phyloP scores from a whole-genome alignment of 2,329 filamentous ascomycete species.

The Fusarium sp. region DNA sequence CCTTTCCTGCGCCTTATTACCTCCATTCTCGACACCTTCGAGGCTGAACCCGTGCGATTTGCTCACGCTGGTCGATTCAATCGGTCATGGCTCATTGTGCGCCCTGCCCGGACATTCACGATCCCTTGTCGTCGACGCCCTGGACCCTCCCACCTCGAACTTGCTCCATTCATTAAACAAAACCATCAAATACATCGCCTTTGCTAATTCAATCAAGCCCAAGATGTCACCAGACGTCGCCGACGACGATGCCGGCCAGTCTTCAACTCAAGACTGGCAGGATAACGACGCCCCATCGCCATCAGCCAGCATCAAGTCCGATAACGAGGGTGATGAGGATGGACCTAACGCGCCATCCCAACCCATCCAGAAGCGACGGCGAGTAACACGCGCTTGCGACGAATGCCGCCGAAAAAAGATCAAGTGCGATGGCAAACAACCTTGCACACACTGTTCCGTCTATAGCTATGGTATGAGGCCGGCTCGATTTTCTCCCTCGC shows the following conservation, averaged over 20 bases:
- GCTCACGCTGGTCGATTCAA: slow-evolving; percentile 11
- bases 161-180: slow-evolving; percentile 13
- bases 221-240: slow-evolving; percentile 55
- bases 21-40: neutral
- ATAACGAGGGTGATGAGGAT: slow-evolving; percentile 56
- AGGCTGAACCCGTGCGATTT: neutral
- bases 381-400: slow-evolving; percentile 85
- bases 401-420: slow-evolving; percentile 89
- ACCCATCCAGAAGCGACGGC: slow-evolving; percentile 80
- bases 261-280: slow-evolving; percentile 52
- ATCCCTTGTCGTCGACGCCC: slow-evolving; percentile 21
- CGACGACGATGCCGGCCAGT: slow-evolving; percentile 56
- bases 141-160: slow-evolving; percentile 15
- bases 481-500: neutral
- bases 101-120: slow-evolving; percentile 16
- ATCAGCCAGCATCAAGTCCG: slow-evolving; percentile 58
- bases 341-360: slow-evolving; percentile 55
- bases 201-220: slow-evolving; percentile 42
- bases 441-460: slow-evolving; percentile 95
- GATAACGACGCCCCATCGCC: slow-evolving; percentile 53
- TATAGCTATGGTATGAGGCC: slow-evolving; percentile 88
- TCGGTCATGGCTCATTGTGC: slow-evolving; percentile 12
- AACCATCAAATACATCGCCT: slow-evolving; percentile 15
- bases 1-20: slow-evolving; percentile 4
- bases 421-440: slow-evolving; percentile 88